phyloP scores from a whole-genome alignment of 2,329 filamentous ascomycete species.

The Colletotrichum incanum region DNA sequence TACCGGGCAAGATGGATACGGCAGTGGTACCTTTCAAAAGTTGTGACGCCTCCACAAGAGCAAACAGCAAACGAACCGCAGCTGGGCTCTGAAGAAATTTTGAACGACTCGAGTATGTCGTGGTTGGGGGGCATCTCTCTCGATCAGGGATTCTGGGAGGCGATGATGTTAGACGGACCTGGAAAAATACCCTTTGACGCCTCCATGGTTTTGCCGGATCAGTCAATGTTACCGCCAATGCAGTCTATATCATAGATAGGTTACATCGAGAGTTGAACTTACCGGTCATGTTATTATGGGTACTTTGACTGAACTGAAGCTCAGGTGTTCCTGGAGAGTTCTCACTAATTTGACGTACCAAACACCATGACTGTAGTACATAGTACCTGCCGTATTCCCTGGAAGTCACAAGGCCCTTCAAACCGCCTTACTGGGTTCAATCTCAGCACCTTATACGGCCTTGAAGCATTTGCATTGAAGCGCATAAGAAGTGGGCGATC shows the following conservation, averaged over 20 bases:
- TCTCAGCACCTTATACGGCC: no score
- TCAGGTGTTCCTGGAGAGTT: no score
- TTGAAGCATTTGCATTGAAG: no score
- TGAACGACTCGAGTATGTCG: conserved; percentile 6
- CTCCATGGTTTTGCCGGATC: conserved; percentile 2
- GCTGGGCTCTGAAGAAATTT: rapidly evolving
- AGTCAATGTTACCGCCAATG: not conserved
- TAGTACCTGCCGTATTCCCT: no score
- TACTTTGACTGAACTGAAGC: rapidly evolving
- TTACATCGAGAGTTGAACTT: not conserved
- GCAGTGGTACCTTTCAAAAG: conserved; percentile 55
- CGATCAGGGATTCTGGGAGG: conserved; percentile 35
- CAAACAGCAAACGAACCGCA: not conserved
- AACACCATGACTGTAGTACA: no score
- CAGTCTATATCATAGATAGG: not conserved
- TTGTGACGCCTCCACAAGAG: not conserved
- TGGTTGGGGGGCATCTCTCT: conserved; percentile 18
- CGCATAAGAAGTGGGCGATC: no score
- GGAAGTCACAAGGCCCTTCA: no score
- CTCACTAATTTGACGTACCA: no score
- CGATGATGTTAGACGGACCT: conserved; percentile 26
- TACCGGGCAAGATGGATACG: conserved; percentile 58
- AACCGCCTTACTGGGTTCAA: no score
- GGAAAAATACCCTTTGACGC: not conserved
- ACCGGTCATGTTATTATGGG: not conserved